These are phyloP conservation scores for Dothistroma pini DNA, from an alignment of 2,329 filamentous ascomycete genomes.

Conservation along the genomic window DNA sequence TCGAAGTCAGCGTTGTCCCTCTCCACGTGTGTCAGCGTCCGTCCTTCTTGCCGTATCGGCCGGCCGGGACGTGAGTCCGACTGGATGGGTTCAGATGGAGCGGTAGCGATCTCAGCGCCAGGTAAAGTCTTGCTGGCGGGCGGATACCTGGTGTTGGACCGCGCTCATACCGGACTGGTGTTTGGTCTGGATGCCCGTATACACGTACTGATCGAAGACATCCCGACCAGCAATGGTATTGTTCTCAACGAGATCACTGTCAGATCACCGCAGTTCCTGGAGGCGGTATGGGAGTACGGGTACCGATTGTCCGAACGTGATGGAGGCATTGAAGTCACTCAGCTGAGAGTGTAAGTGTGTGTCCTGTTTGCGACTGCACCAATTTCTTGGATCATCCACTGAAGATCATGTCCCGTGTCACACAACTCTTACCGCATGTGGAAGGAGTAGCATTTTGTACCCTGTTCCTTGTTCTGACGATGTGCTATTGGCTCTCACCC, in stretches of 20 bases:
- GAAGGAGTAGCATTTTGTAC: neutral
- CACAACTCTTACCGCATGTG: neutral
- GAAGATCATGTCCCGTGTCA: neutral
- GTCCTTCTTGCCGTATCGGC: constrained; percentile 11
- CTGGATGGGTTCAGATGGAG: constrained; percentile 23
- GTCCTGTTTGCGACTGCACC: neutral
- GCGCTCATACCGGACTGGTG: constrained; percentile 71
- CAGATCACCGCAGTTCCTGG: constrained; percentile 83
- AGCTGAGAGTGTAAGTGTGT: constrained; percentile 68
- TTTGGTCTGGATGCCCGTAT: constrained; percentile 63
- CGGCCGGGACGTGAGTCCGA: constrained; percentile 13
- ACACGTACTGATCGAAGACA: constrained; percentile 56
- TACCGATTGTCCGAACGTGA: constrained; percentile 66
- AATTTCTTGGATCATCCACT: neutral
- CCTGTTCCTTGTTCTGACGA: constrained; percentile 1
- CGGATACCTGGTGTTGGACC: constrained; percentile 91
- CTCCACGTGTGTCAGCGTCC: constrained; percentile 7
- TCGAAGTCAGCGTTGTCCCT: neutral
- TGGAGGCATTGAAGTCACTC: constrained; percentile 77
- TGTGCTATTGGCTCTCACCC: neutral
- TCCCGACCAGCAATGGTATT: constrained; percentile 59
- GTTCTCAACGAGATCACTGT: constrained; percentile 71
- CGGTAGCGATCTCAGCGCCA: constrained; percentile 69
- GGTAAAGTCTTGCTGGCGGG: constrained; percentile 95
- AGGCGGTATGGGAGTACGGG: constrained; percentile 84